Base-by-base conservation (phyloP, 2,329 filamentous ascomycete genomes). In the Lachnellula occidentalis region DNA sequence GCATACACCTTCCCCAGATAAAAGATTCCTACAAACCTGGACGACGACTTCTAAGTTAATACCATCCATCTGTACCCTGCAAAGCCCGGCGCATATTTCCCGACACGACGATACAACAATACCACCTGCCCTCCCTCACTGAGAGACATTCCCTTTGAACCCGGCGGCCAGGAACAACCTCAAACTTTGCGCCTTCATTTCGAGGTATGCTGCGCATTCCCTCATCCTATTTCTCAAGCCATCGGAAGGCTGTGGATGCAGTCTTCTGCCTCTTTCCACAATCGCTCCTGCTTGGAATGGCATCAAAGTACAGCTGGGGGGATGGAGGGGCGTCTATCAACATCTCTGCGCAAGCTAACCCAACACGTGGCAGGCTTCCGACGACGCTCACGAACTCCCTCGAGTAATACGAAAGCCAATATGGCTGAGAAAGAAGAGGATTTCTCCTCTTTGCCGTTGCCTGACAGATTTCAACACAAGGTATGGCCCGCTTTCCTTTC, bases 401-500 rank as follows among this genome's bases (percentile, higher is more conserved):
- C 53, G 43, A 54, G 57, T 19, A 37, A 47, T 39, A 36, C 41
- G 37, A 48, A 31, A 41, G 39, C 55, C 50, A 63, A 47, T 37
- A 95, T 95, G 90, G 88, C 87, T 55, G 90, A 95, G 62, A 75
- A 80, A 70, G 88, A 92, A 72, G 88, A 92, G 69, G 90, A 95
- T 71, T 92, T 87, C 71, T 87, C 84, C 73, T 82, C 86, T 61
- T 76, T 95, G 58, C 87, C 90, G 43, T 73, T 95, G 53, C 77
- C 83, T 45, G 90, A 95, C 60, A 83, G 90, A 69, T 95, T 92
- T 74, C 77, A 81, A 52, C 90, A 95, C 77, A 95, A 95, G 77
- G 83, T 86, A 65, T 51, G 27, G 22, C 45, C 27, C 39, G 21
- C 51, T 19, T 11, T 15, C 21, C 48, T 54, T 52, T 42, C 39